Conservation (phyloP, 441 rosid genomes). For the Adansonia gregorii region DNA sequence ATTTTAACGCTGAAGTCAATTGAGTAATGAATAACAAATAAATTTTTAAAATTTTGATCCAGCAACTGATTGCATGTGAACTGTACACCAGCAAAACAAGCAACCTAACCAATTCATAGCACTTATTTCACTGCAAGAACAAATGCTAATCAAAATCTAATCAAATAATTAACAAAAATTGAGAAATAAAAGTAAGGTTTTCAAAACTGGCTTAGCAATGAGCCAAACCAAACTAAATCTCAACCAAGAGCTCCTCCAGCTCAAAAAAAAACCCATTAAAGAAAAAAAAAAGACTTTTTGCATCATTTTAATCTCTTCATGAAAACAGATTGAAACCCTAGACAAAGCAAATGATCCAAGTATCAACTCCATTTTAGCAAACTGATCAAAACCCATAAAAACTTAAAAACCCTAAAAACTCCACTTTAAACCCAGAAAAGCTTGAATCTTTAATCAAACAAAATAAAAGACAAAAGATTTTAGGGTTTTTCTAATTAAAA, state of each 20-base stretch:
- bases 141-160: neutral
- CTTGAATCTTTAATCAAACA: neutral
- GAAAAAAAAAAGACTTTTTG: neutral
- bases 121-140: neutral
- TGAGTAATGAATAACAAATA: neutral
- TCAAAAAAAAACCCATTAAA: neutral
- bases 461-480: neutral
- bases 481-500: slow-evolving; percentile 2
- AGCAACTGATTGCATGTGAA: neutral
- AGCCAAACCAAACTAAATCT: neutral
- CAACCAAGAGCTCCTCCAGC: neutral
- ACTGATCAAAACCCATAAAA: slow-evolving; percentile 15
- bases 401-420: slow-evolving; percentile 12
- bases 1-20: neutral
- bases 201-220: neutral
- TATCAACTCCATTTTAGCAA: slow-evolving; percentile 1
- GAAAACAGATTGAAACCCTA: slow-evolving; percentile 15
- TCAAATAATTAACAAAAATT: neutral
- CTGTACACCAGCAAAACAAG: neutral
- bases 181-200: neutral
- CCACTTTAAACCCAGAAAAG: slow-evolving; percentile 5
- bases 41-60: neutral
- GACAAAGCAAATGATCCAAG: slow-evolving; percentile 3
- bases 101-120: neutral
- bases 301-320: neutral